Conservation (phyloP, 2,329 filamentous ascomycete genomes). For the Hypoxylon sp. region DNA sequence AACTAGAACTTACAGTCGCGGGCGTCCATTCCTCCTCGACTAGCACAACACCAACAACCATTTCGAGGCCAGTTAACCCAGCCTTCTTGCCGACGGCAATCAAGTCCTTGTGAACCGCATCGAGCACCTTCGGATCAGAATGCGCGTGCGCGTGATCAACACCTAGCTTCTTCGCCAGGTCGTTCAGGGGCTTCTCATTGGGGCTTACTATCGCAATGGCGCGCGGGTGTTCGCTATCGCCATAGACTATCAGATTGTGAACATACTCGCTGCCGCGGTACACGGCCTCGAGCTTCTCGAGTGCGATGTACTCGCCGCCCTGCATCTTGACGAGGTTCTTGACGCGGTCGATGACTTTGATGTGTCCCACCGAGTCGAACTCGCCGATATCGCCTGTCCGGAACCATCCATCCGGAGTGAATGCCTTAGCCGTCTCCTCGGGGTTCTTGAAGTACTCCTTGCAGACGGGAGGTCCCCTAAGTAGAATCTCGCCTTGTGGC, state of each 20-base stretch:
- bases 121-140: slow-evolving; percentile 73
- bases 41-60: slow-evolving; percentile 80
- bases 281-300: slow-evolving; percentile 94
- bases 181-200: slow-evolving; percentile 72
- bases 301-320: slow-evolving; percentile 95
- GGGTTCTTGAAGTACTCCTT: slow-evolving; percentile 86
- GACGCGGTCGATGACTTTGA: slow-evolving; percentile 93
- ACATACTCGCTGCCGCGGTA: slow-evolving; percentile 86
- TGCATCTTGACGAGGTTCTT: slow-evolving; percentile 98
- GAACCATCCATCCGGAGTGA: slow-evolving; percentile 93
- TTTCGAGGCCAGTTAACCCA: slow-evolving; percentile 78
- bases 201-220: slow-evolving; percentile 85
- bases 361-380: slow-evolving; percentile 82
- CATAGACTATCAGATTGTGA: slow-evolving; percentile 89
- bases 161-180: slow-evolving; percentile 70
- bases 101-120: slow-evolving; percentile 74
- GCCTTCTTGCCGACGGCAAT: slow-evolving; percentile 73
- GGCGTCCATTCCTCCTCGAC: slow-evolving; percentile 91
- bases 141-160: slow-evolving; percentile 78
- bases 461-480: slow-evolving; percentile 82
- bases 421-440: slow-evolving; percentile 82
- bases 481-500: slow-evolving; percentile 92
- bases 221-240: slow-evolving; percentile 78
- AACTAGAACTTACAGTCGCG: slow-evolving; percentile 74
- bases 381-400: slow-evolving; percentile 96